Percentiles rank a stretch among this genome's conserved stretches.
Evolutionary conservation across 345 rosid genomes (phyloP).

Genomic region (Citrus glauca): DNA sequence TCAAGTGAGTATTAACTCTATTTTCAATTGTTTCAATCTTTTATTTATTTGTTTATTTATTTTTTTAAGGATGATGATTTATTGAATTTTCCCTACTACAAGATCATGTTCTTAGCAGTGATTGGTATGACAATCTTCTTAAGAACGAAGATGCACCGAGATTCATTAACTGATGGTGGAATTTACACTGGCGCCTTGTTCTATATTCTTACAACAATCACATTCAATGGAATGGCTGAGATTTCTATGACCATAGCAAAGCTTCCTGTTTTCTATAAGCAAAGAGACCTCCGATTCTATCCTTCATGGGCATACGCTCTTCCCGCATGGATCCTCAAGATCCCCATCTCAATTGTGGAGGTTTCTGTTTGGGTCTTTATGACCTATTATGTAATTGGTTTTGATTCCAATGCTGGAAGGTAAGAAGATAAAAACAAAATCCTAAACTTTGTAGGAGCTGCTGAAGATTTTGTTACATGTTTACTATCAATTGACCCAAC

Average conservation of each 20-base stretch:
- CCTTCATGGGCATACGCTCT: neutral
- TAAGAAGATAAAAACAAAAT: neutral
- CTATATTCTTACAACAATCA: conserved; percentile 37
- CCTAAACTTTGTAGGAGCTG: neutral
- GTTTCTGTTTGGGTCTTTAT: neutral
- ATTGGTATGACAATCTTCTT: conserved; percentile 51
- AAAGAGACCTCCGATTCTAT: conserved; percentile 40
- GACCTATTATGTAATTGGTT: neutral
- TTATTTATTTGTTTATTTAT: neutral
- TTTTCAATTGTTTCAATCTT: neutral
- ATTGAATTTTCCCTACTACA: neutral
- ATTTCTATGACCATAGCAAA: conserved; percentile 63
- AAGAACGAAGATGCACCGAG: conserved; percentile 51
- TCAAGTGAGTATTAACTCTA: conserved; percentile 18
- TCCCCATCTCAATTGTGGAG: neutral
- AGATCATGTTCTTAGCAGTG: conserved; percentile 41
- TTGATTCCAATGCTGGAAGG: neutral
- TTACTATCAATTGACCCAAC: neutral
- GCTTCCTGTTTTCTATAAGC: conserved; percentile 86
- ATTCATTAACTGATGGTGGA: conserved; percentile 39
- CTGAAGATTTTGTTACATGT: neutral
- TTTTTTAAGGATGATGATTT: neutral
- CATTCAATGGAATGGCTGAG: conserved; percentile 72
- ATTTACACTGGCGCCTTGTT: conserved; percentile 64
- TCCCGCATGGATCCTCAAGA: neutral